phyloP scores from a whole-genome alignment of 2,329 filamentous ascomycete species.

The Chrysosporium queenslandicum region DNA sequence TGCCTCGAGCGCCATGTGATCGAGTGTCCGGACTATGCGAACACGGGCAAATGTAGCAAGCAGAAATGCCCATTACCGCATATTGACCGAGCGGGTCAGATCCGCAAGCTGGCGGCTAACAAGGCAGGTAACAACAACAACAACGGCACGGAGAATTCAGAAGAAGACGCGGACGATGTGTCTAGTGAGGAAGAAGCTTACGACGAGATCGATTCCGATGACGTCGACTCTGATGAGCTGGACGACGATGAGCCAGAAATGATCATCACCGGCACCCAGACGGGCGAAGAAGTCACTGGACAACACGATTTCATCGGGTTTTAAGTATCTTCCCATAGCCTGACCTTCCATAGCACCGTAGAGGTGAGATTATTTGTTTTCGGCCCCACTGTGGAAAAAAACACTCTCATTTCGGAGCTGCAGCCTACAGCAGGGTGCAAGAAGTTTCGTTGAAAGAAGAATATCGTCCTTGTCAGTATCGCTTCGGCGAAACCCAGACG shows the following conservation, averaged over 20 bases:
- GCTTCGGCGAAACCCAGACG: no score
- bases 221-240: conserved; percentile 61
- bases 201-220: conserved; percentile 57
- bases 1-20: conserved; percentile 79
- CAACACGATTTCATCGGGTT: conserved; percentile 47
- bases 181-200: conserved; percentile 69
- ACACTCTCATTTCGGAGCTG: no score
- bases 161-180: conserved; percentile 55
- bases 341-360: no score
- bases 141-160: conserved; percentile 27
- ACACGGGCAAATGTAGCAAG: conserved; percentile 71
- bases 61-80: conserved; percentile 78
- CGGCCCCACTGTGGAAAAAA: no score
- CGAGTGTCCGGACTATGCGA: conserved; percentile 93
- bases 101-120: conserved; percentile 48
- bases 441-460: no score
- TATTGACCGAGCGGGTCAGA: conserved; percentile 75
- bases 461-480: no score
- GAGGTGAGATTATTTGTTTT: no score
- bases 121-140: conserved; percentile 25
- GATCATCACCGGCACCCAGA: conserved; percentile 26
- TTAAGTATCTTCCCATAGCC: conserved; percentile 19
- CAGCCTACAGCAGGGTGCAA: no score
- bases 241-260: conserved; percentile 38
- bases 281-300: conserved; percentile 40